Conservation (phyloP, 352 stramenopile species). For the Phytopythium delawarense region DNA sequence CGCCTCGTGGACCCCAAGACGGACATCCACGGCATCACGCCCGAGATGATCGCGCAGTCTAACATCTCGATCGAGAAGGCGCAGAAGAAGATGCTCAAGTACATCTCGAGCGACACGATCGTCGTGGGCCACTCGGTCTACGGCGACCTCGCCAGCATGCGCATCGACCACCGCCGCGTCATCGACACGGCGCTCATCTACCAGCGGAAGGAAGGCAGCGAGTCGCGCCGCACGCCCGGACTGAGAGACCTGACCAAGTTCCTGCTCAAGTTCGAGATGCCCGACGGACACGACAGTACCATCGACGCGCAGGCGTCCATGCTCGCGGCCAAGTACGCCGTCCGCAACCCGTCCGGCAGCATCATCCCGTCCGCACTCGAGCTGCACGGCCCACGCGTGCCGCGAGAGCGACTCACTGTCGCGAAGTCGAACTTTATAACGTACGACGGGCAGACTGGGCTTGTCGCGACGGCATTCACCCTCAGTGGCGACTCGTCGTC, state of each 20-base stretch:
- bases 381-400: conserved; percentile 43
- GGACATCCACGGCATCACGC: conserved; percentile 81
- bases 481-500: conserved; percentile 9
- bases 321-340: conserved; percentile 80
- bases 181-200: conserved; percentile 86
- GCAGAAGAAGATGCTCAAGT: conserved; percentile 85
- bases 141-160: conserved; percentile 66
- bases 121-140: conserved; percentile 80
- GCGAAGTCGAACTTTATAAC: background rate
- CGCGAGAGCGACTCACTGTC: background rate
- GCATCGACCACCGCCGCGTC: conserved; percentile 70
- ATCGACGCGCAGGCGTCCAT: conserved; percentile 85
- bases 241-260: conserved; percentile 79
- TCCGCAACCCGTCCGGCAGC: conserved; percentile 39
- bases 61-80: conserved; percentile 73
- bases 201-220: conserved; percentile 41
- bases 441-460: conserved; percentile 34
- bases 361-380: conserved; percentile 72
- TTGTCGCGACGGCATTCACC: conserved; percentile 41
- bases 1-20: conserved; percentile 75
- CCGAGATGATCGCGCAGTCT: conserved; percentile 57
- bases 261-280: conserved; percentile 81
- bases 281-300: conserved; percentile 78
- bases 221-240: conserved; percentile 42
- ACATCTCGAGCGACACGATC: conserved; percentile 77